Evolutionary conservation across 768 basidiomycete genomes (phyloP).

Genomic region (Boletus eberwhitei): DNA sequence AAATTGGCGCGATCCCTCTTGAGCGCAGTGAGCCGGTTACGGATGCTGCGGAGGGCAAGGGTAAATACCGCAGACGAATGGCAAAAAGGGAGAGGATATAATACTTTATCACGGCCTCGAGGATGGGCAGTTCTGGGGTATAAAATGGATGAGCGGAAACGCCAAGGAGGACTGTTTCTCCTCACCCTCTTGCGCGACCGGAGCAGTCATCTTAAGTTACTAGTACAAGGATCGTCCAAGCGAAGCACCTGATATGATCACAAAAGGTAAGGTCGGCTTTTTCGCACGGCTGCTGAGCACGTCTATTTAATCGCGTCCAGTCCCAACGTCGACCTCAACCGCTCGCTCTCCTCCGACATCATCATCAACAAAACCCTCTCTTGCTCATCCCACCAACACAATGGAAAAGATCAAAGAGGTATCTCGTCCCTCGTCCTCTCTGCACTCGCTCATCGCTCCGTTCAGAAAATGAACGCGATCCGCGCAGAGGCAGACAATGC

Average conservation of each 20-base stretch:
- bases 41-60: conserved; percentile 57
- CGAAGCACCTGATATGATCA: conserved; percentile 27
- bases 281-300: conserved; percentile 34
- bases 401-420: conserved; percentile 54
- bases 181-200: conserved; percentile 78
- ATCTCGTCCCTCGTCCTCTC: background rate
- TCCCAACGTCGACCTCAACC: conserved; percentile 10
- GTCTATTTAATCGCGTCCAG: conserved; percentile 23
- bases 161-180: background rate
- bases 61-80: conserved; percentile 13
- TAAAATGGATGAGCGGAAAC: conserved; percentile 14
- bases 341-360: conserved; percentile 8
- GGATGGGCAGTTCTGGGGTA: conserved; percentile 79
- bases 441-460: background rate
- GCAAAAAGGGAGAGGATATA: conserved; percentile 16
- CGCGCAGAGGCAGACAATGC: conserved; percentile 84
- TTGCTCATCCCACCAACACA: conserved; percentile 15
- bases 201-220: conserved; percentile 48
- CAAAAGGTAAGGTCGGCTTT: conserved; percentile 27
- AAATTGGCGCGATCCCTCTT: conserved; percentile 92
- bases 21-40: conserved; percentile 90
- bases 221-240: background rate
- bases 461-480: conserved; percentile 71
- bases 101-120: conserved; percentile 91
- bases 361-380: background rate